phyloP scores from a whole-genome alignment of 163 green algal species.

The Volvox carteri region DNA sequence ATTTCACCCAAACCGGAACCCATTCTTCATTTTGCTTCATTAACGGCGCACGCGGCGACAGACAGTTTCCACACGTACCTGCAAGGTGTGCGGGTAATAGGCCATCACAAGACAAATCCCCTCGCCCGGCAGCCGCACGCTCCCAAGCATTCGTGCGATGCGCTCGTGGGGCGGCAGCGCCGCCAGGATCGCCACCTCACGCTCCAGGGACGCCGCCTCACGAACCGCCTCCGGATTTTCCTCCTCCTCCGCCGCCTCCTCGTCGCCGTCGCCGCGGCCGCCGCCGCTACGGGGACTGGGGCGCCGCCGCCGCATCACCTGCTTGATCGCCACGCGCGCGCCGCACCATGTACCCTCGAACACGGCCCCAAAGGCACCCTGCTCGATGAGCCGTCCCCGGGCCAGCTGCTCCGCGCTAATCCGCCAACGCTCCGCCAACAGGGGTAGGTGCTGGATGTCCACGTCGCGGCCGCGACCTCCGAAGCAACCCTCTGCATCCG shows the following conservation, averaged over 20 bases:
- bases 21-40: too few relatives aligned
- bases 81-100: conserved; percentile 50
- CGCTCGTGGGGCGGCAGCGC: conserved; percentile 52
- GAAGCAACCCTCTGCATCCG: not conserved
- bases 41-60: too few relatives aligned
- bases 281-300: not conserved
- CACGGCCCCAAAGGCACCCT: conserved; percentile 47
- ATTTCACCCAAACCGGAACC: too few relatives aligned
- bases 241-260: not conserved
- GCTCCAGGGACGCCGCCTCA: not conserved
- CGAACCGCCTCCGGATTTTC: not conserved
- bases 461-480: not conserved
- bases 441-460: conserved; percentile 24
- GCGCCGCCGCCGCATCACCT: not conserved
- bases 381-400: conserved; percentile 43
- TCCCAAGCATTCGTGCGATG: conserved; percentile 49
- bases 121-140: conserved; percentile 42
- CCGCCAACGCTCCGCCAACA: conserved; percentile 34
- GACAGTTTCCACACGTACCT: conserved; percentile 3
- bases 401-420: conserved; percentile 32
- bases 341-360: conserved; percentile 53
- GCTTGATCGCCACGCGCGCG: conserved; percentile 39
- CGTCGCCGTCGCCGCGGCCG: not conserved
- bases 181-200: conserved; percentile 43
- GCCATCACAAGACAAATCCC: conserved; percentile 52